phyloP scores from a whole-genome alignment of 257 asterid species.

The Paraleonurus japonicus region DNA sequence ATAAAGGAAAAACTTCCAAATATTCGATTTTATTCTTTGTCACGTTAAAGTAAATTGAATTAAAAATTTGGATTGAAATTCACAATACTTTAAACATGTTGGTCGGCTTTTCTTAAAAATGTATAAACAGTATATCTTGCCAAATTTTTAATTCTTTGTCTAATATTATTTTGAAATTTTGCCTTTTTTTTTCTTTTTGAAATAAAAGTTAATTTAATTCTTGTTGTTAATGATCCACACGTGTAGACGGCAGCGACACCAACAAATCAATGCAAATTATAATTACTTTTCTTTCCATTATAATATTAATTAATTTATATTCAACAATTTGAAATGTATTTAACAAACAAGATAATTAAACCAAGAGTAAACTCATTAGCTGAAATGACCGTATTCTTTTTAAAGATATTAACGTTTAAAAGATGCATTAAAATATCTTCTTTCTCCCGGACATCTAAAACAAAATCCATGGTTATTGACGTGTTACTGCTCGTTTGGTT shows the following conservation, averaged over 20 bases:
- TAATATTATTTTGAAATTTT: neutral
- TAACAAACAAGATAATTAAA: neutral
- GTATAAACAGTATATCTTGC: neutral
- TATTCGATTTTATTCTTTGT: slow-evolving; percentile 1
- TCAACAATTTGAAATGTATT: neutral
- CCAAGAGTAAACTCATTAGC: too few species aligned
- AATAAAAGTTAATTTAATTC: neutral
- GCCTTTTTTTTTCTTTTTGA: neutral
- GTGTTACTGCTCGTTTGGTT: too few species aligned
- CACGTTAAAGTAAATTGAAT: neutral
- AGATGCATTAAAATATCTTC: too few species aligned
- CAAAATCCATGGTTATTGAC: too few species aligned
- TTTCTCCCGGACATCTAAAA: too few species aligned
- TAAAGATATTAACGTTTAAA: too few species aligned
- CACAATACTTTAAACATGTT: slow-evolving; percentile 20
- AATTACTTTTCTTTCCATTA: neutral
- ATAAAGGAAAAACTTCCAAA: slow-evolving; percentile 17
- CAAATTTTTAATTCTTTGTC: neutral
- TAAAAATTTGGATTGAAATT: slow-evolving; percentile 19
- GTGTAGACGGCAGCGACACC: neutral
- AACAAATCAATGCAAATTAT: neutral
- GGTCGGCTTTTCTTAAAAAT: slow-evolving; percentile 17
- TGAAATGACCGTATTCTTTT: too few species aligned
- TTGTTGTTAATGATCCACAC: neutral
- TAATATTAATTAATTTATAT: neutral